Evolutionary conservation across 164 flowering plant genomes (phyloP), one percentile per base, ranked within the genome.

Genomic region (Kalanchoe fedtschenkoi): DNA sequence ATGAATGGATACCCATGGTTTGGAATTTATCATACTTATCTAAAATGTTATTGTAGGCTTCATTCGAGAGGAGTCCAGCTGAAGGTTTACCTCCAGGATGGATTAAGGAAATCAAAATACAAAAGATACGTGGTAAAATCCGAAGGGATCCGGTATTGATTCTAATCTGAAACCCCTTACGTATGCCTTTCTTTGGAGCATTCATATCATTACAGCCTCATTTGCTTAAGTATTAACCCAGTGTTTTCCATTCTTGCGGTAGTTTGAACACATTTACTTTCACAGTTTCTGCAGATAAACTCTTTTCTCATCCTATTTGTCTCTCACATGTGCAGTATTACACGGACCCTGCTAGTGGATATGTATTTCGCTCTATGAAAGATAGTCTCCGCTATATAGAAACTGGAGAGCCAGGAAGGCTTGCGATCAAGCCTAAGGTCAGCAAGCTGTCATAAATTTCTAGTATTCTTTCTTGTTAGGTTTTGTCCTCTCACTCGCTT

Each of bases 1-100:
- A n/a, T n/a, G n/a, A n/a, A n/a, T n/a, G n/a, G n/a, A n/a, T n/a
- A n/a, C n/a, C n/a, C n/a, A n/a, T 24, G 32, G 30, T 53, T 60
- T 65, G 28, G 42, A 21, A 35, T 22, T 58, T 39, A 60, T 3
- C 57, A 37, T 70, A 58, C 41, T 65, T 72, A 30, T 68, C 55
- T 34, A 41, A 67, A 65, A 26, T 51, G 56, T 26, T 70, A 58
- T 69, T 77, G 42, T 70, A 87, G 89, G 74, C 71, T 75, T 65
- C 59, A 14, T 44, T 73, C 41, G 76, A 78, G 71, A 75, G 68
- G 68, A 62, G 42, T 41, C 37, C 38, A 5, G 77, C 70, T 7
- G 80, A 81, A 65, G 86, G 67, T 6, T 69, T 85, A 65, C 88
- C 88, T 44, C 69, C 80, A 24, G 87, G 89, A 58, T 85, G 91